Evolutionary conservation across 2,329 filamentous ascomycete genomes (phyloP).

Genomic region (Fusarium sp.): DNA sequence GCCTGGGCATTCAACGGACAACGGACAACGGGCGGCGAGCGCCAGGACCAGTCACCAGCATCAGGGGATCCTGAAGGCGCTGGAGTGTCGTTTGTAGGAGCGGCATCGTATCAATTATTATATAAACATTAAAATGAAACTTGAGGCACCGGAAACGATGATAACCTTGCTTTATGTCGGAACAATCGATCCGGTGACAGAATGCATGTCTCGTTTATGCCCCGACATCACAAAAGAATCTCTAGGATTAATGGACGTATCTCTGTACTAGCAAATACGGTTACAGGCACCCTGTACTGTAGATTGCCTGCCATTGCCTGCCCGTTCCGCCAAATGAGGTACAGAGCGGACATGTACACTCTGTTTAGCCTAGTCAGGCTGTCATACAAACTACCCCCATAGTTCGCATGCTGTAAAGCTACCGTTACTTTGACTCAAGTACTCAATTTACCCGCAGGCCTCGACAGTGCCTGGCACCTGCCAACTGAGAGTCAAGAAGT

Average conservation of each 20-base stretch:
- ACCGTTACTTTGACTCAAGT: slow-evolving; percentile 4
- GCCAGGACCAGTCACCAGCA: slow-evolving; percentile 23
- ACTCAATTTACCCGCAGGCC: slow-evolving; percentile 17
- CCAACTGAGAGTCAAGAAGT: slow-evolving; percentile 36
- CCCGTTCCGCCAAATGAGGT: slow-evolving; percentile 9
- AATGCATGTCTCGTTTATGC: slow-evolving; percentile 19
- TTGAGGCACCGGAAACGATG: background rate
- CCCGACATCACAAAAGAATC: slow-evolving; percentile 1
- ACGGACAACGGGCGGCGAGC: slow-evolving; percentile 25
- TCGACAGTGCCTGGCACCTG: slow-evolving; percentile 37
- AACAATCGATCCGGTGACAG: slow-evolving; percentile 12
- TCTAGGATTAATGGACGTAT: background rate
- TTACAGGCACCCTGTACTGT: slow-evolving; percentile 18
- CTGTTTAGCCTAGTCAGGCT: slow-evolving; percentile 28
- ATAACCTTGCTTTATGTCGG: background rate
- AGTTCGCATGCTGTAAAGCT: background rate
- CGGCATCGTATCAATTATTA: background rate
- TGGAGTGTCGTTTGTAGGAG: background rate
- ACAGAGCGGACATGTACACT: slow-evolving; percentile 27
- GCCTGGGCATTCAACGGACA: slow-evolving; percentile 41
- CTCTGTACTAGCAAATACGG: slow-evolving; percentile 4
- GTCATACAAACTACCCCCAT: background rate
- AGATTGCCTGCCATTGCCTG: background rate
- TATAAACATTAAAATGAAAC: background rate
- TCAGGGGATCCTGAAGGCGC: slow-evolving; percentile 14